Base-by-base conservation (phyloP, 2,329 filamentous ascomycete genomes). In the Corinectria fuckeliana region DNA sequence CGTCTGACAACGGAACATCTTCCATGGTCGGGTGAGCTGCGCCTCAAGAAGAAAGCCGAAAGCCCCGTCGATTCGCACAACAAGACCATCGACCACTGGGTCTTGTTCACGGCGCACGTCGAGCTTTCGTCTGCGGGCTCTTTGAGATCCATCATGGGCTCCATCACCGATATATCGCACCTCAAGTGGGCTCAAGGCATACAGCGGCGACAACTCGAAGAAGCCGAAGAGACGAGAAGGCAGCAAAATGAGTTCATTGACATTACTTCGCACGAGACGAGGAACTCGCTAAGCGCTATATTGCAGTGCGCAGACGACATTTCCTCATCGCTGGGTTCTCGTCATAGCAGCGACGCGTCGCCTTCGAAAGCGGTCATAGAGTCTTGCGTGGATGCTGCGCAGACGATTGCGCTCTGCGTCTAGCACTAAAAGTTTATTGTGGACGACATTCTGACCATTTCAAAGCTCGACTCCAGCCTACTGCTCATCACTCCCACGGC, bases 351-450 rank as follows among this genome's bases (percentile, higher is more conserved):
- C 0, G 45, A 21, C 0, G 44, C 21, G 0, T 1, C 34, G 4
- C 67, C 56, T 0, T 34, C 62, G 1, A 66, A 67, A 1, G 67
- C 79, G 6, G 74, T 87, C 21, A 72, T 91, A 0, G 76, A 79
- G 2, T 85, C 81, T 60, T 87, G 87, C 53, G 82, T 90, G 23
- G 89, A 92, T 58, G 88, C 88, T 5, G 88, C 89, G 1, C 87
- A 92, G 65, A 92, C 89, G 0, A 92, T 94, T 61, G 84, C 87
- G 11, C 81, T 90, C 6, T 93, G 91, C 62, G 88, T 90, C 0
- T 87, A 91, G 65, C 90, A 93, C 72, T 91, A 93, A 69, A 92
- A 91, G 74, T 79, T 87, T 2, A 91, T 91, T 25, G 87, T 91
- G 4, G 88, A 91, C 66, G 88, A 91, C 65, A 86, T 91, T 14